Conservation (phyloP, 495 filamentous ascomycete species). For the Xylaria venustula region DNA sequence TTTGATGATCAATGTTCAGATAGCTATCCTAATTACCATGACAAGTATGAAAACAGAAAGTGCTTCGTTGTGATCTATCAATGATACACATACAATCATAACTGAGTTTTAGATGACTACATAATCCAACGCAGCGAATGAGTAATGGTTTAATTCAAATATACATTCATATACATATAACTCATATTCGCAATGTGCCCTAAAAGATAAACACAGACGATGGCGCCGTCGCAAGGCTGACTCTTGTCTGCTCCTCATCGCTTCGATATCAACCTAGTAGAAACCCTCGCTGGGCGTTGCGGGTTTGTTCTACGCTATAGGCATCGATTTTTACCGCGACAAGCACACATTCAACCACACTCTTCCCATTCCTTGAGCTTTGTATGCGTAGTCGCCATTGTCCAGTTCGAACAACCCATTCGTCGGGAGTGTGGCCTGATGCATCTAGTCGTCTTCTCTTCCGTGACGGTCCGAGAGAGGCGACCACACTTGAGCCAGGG, state of each 20-base stretch:
- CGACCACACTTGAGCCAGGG: constrained; percentile 27
- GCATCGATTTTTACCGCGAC: constrained; percentile 81
- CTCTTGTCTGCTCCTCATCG: background rate
- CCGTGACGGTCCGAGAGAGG: constrained; percentile 31
- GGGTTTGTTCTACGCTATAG: constrained; percentile 60
- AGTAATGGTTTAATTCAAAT: background rate
- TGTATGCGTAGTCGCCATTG: constrained; percentile 82
- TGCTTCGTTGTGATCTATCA: too few species aligned
- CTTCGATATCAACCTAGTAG: constrained; percentile 38
- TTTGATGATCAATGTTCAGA: background rate
- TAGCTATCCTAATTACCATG: background rate
- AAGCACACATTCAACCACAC: constrained; percentile 65
- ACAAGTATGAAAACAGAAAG: background rate
- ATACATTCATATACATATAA: background rate
- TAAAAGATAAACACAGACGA: constrained; percentile 1
- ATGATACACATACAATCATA: too few species aligned
- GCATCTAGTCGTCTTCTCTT: constrained; percentile 51
- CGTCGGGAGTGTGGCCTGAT: constrained; percentile 33
- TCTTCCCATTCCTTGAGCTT: constrained; percentile 44
- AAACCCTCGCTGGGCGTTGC: constrained; percentile 70
- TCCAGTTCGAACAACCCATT: constrained; percentile 73
- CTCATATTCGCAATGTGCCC: background rate
- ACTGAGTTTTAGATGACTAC: background rate
- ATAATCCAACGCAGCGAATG: background rate
- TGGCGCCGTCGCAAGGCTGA: background rate